Conservation (phyloP, 116 monocot species). For the Thalassia testudinum region DNA sequence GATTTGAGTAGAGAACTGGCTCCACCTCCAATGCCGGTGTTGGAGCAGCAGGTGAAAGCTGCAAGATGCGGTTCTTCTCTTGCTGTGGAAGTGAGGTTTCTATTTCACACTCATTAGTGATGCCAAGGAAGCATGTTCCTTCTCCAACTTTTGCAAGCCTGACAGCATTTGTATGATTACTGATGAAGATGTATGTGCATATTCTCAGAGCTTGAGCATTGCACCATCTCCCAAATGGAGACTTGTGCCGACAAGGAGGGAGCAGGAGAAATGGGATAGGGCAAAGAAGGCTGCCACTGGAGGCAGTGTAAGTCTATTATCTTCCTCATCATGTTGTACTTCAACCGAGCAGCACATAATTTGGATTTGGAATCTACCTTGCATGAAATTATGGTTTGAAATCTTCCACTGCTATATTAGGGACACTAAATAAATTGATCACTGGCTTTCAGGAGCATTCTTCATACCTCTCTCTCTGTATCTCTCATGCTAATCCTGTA, state of each 20-base stretch:
- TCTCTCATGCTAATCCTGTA: not conserved
- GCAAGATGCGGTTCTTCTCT: slow-evolving; percentile 55
- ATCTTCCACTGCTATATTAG: too few species aligned
- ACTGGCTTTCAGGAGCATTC: not conserved
- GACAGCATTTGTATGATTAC: too few species aligned
- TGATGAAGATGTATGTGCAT: not conserved
- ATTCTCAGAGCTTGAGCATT: slow-evolving; percentile 23
- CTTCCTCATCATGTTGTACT: not conserved
- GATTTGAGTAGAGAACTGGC: slow-evolving; percentile 75
- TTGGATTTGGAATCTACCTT: too few species aligned
- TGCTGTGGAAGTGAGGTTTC: slow-evolving; percentile 27
- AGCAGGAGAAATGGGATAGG: slow-evolving; percentile 82
- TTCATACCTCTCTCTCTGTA: not conserved
- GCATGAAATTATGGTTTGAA: too few species aligned
- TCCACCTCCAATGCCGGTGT: slow-evolving; percentile 38
- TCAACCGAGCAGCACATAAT: too few species aligned
- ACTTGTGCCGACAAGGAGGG: slow-evolving; percentile 59
- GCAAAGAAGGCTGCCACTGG: slow-evolving; percentile 72
- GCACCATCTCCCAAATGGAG: slow-evolving; percentile 56
- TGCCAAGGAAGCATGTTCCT: too few species aligned
- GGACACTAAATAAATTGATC: not conserved
- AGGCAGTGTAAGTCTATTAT: slow-evolving; percentile 48
- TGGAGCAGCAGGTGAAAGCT: slow-evolving; percentile 81
- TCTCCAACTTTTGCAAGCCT: too few species aligned
- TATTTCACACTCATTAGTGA: not conserved